phyloP scores from a whole-genome alignment of 192 early-diverging fungal genomes.

The Polychytrium aggregatum region DNA sequence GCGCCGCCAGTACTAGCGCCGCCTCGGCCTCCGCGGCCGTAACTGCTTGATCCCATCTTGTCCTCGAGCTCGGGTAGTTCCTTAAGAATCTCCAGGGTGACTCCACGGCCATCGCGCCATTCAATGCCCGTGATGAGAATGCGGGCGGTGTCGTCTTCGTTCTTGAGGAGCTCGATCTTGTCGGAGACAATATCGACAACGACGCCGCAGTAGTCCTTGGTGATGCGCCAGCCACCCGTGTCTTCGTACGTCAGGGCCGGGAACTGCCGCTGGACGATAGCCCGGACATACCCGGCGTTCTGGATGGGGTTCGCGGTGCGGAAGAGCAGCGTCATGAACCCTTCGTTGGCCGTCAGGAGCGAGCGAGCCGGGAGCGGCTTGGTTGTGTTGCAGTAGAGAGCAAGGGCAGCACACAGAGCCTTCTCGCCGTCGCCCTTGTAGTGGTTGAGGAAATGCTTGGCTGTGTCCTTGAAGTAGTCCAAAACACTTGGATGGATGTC shows the following conservation, averaged over 20 bases:
- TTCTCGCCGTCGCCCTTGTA: slow-evolving; percentile 62
- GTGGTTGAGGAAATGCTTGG: slow-evolving; percentile 58
- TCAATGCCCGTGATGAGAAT: slow-evolving; percentile 52
- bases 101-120: slow-evolving; percentile 56
- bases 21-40: no score
- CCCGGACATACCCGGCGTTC: slow-evolving; percentile 76
- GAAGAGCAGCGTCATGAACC: slow-evolving; percentile 70
- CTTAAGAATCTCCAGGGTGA: slow-evolving; percentile 56
- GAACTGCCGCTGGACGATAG: slow-evolving; percentile 57
- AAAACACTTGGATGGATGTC: slow-evolving; percentile 63
- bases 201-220: slow-evolving; percentile 65
- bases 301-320: slow-evolving; percentile 53
- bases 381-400: slow-evolving; percentile 75
- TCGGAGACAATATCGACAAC: slow-evolving; percentile 71
- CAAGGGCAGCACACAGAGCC: slow-evolving; percentile 75
- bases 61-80: slow-evolving; percentile 74
- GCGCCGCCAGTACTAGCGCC: no score
- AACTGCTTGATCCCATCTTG: no score
- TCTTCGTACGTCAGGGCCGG: slow-evolving; percentile 64
- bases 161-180: slow-evolving; percentile 52
- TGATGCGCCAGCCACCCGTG: slow-evolving; percentile 71
- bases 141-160: slow-evolving; percentile 31
- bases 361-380: slow-evolving; percentile 74
- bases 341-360: slow-evolving; percentile 71
- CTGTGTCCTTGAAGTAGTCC: slow-evolving; percentile 64